Evolutionary conservation across 2,329 filamentous ascomycete species (phyloP).

Genomic region (Pseudodiploospora longispora): DNA sequence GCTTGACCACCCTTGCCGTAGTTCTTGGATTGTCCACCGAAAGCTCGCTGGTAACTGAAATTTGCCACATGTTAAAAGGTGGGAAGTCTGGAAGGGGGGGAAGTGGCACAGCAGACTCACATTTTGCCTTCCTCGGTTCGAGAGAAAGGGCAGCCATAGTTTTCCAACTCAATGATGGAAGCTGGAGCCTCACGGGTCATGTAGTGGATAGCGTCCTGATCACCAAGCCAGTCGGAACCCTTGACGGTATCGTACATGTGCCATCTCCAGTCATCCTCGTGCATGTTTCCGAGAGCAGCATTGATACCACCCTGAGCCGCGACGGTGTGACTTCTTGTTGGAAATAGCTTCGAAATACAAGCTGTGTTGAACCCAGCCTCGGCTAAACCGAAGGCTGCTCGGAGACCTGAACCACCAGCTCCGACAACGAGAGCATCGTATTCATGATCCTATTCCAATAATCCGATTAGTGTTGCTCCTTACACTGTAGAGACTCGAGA

Average conservation of each 20-base stretch:
- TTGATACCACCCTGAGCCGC: slow-evolving; percentile 81
- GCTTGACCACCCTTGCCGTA: slow-evolving; percentile 96
- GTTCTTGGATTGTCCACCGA: slow-evolving; percentile 93
- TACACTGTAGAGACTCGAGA: slow-evolving; percentile 19
- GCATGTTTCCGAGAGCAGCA: slow-evolving; percentile 88
- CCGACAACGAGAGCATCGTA: slow-evolving; percentile 96
- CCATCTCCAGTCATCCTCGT: slow-evolving; percentile 97
- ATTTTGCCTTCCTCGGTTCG: slow-evolving; percentile 95
- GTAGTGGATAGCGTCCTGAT: slow-evolving; percentile 97
- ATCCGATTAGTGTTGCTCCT: slow-evolving; percentile 55
- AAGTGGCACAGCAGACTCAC: slow-evolving; percentile 37
- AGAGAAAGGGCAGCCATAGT: slow-evolving; percentile 95
- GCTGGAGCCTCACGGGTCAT: slow-evolving; percentile 93
- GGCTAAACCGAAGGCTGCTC: slow-evolving; percentile 76
- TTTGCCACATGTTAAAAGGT: slow-evolving; percentile 9
- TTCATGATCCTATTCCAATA: slow-evolving; percentile 70
- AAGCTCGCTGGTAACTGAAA: slow-evolving; percentile 87
- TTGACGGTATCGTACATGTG: slow-evolving; percentile 99
- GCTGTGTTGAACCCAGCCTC: slow-evolving; percentile 87
- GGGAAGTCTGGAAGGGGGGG: neutral
- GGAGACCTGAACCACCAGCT: slow-evolving; percentile 72
- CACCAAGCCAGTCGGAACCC: slow-evolving; percentile 93
- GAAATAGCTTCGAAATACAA: slow-evolving; percentile 81
- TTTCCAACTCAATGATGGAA: slow-evolving; percentile 89
- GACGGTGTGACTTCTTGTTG: slow-evolving; percentile 77